Percentiles rank a stretch among this genome's conserved stretches.
These are phyloP conservation scores for Spizellomyces sp. DNA, from an alignment of 192 early-diverging fungal genomes.

Conservation along the genomic window DNA sequence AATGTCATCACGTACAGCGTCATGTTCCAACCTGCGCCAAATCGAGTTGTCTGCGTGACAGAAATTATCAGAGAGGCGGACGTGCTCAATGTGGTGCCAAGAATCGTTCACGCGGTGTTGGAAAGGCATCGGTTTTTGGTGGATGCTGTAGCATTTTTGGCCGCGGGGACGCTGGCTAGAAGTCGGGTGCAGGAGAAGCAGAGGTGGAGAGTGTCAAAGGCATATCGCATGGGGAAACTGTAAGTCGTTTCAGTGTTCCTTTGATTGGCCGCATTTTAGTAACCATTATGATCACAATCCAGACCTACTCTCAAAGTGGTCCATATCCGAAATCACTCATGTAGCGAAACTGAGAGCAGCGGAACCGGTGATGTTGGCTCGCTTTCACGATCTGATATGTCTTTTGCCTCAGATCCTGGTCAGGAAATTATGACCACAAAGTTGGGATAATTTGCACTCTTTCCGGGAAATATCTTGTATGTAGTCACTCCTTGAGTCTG, in stretches of 20 bases:
- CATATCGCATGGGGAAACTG: constrained; percentile 9
- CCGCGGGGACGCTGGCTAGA: constrained; percentile 56
- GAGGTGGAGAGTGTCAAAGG: constrained; percentile 27
- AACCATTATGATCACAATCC: too few relatives aligned
- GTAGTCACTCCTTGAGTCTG: too few relatives aligned
- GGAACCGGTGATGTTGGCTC: too few relatives aligned
- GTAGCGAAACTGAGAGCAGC: too few relatives aligned
- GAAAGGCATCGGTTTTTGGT: constrained; percentile 73
- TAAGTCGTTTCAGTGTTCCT: constrained; percentile 9
- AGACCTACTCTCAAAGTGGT: too few relatives aligned
- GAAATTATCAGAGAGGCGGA: constrained; percentile 12
- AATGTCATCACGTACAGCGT: constrained; percentile 1
- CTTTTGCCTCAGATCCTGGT: too few relatives aligned
- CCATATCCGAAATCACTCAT: too few relatives aligned
- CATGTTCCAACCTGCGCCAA: background rate
- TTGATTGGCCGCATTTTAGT: too few relatives aligned
- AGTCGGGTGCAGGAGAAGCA: constrained; percentile 70
- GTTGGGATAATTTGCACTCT: too few relatives aligned
- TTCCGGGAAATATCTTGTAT: too few relatives aligned
- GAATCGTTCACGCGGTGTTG: constrained; percentile 66
- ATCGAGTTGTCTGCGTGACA: background rate
- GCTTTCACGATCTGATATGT: too few relatives aligned
- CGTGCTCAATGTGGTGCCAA: constrained; percentile 57
- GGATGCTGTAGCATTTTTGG: constrained; percentile 69
- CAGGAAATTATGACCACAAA: too few relatives aligned